phyloP scores from a whole-genome alignment of 2,329 filamentous ascomycete species.

The Stemphylium vesicarium region DNA sequence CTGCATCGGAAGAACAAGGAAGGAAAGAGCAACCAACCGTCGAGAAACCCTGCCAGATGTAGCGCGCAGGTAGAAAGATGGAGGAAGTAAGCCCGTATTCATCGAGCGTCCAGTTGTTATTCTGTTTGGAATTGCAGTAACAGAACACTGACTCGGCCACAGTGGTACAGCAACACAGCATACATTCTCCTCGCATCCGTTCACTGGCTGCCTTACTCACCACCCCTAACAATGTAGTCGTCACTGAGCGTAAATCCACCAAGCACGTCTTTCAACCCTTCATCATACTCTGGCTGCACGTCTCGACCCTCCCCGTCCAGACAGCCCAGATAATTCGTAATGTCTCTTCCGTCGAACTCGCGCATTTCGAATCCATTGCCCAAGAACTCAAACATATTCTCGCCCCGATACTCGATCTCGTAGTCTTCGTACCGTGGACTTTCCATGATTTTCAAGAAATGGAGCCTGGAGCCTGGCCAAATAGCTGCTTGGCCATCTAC shows the following conservation, averaged over 20 bases:
- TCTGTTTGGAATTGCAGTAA: neutral
- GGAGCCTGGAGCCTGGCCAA: slow-evolving; percentile 29
- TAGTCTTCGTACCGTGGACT: slow-evolving; percentile 30
- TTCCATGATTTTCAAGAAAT: slow-evolving; percentile 34
- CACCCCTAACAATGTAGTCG: slow-evolving; percentile 31
- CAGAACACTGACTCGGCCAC: neutral
- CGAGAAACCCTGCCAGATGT: neutral
- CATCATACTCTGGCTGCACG: slow-evolving; percentile 51
- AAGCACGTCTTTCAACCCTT: slow-evolving; percentile 47
- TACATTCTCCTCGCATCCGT: neutral
- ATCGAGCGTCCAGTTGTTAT: too few species aligned
- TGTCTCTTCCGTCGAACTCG: slow-evolving; percentile 56
- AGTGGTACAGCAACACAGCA: neutral
- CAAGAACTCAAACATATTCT: slow-evolving; percentile 32
- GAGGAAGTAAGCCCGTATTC: too few species aligned
- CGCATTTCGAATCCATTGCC: slow-evolving; percentile 50
- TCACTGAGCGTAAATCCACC: slow-evolving; percentile 44
- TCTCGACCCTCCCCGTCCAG: slow-evolving; percentile 48
- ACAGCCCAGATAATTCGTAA: slow-evolving; percentile 54
- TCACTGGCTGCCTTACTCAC: neutral
- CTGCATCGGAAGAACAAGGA: neutral
- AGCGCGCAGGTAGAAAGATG: too few species aligned
- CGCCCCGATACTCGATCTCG: slow-evolving; percentile 25
- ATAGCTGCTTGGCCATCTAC: slow-evolving; percentile 31
- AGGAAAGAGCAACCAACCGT: too few species aligned